Conservation (phyloP, 1,284 basidiomycete species). For the Flammula alnicola region DNA sequence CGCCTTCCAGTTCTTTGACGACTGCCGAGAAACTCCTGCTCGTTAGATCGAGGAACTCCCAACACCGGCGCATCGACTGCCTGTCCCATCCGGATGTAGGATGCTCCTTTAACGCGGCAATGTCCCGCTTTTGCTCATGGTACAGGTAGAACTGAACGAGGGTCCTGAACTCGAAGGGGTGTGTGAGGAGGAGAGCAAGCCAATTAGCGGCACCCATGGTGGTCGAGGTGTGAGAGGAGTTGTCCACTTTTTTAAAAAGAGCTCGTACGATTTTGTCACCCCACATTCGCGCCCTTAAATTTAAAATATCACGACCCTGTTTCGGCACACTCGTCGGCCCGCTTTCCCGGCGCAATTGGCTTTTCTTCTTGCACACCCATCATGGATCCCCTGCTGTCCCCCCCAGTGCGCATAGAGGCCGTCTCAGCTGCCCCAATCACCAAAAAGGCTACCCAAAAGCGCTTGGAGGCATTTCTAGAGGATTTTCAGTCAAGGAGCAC, state of each 20-base stretch:
- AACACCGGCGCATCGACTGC: constrained; percentile 85
- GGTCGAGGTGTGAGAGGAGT: constrained; percentile 1
- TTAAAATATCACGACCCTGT: constrained; percentile 17
- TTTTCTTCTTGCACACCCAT: constrained; percentile 14
- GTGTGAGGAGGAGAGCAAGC: constrained; percentile 70
- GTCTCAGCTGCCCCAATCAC: constrained; percentile 40
- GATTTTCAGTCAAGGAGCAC: constrained; percentile 50
- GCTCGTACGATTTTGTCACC: constrained; percentile 28
- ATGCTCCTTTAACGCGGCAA: constrained; percentile 73
- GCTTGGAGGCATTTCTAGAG: constrained; percentile 47
- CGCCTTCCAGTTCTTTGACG: constrained; percentile 96
- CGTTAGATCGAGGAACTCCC: constrained; percentile 89
- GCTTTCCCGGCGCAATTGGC: constrained; percentile 1
- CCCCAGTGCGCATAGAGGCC: constrained; percentile 51
- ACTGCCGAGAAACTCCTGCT: constrained; percentile 92
- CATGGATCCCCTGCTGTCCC: constrained; percentile 50
- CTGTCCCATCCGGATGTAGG: constrained; percentile 84
- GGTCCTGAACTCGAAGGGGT: constrained; percentile 78
- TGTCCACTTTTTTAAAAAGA: constrained; percentile 13
- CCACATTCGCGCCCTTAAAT: constrained; percentile 16
- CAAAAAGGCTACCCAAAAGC: constrained; percentile 42
- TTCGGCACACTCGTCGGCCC: neutral
- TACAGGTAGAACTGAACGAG: constrained; percentile 82
- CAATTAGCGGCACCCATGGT: constrained; percentile 47
- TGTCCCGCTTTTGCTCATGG: constrained; percentile 81